These are phyloP conservation scores for Leccinum subtestaceum DNA, from an alignment of 768 basidiomycete genomes.

Conservation along the genomic window DNA sequence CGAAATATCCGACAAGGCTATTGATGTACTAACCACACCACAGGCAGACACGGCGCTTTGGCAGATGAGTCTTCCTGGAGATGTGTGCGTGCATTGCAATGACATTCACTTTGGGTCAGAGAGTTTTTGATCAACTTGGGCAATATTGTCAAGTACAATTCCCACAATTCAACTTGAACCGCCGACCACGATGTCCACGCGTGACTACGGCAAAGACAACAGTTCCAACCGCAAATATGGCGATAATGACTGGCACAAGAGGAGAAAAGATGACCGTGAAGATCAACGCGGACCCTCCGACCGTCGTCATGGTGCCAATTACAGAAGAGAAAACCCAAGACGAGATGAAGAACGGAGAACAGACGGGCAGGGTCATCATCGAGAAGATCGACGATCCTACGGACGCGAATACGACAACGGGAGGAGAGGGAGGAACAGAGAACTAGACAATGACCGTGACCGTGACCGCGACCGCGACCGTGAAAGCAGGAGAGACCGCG, in stretches of 20 bases:
- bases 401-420: constrained; percentile 22
- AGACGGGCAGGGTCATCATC: constrained; percentile 14
- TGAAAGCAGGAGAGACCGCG: constrained; percentile 15
- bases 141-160: constrained; percentile 1
- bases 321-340: constrained; percentile 15
- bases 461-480: constrained; percentile 7
- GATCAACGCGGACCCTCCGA: constrained; percentile 12
- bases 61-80: constrained; percentile 4
- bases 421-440: constrained; percentile 14
- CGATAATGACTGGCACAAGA: constrained; percentile 4
- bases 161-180: constrained; percentile 15
- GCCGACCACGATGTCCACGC: constrained; percentile 17
- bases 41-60: constrained; percentile 15
- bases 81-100: constrained; percentile 5
- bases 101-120: not conserved
- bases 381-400: constrained; percentile 18
- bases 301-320: constrained; percentile 15
- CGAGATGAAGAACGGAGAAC: constrained; percentile 24
- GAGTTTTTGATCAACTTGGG: too few species aligned
- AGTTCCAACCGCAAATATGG: constrained; percentile 14
- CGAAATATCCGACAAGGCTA: not conserved
- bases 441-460: constrained; percentile 11
- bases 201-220: constrained; percentile 13
- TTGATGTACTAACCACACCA: not conserved
- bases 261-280: constrained; percentile 8